phyloP scores from a whole-genome alignment of 305 asterid genomes.

The Ilex paraguariensis region DNA sequence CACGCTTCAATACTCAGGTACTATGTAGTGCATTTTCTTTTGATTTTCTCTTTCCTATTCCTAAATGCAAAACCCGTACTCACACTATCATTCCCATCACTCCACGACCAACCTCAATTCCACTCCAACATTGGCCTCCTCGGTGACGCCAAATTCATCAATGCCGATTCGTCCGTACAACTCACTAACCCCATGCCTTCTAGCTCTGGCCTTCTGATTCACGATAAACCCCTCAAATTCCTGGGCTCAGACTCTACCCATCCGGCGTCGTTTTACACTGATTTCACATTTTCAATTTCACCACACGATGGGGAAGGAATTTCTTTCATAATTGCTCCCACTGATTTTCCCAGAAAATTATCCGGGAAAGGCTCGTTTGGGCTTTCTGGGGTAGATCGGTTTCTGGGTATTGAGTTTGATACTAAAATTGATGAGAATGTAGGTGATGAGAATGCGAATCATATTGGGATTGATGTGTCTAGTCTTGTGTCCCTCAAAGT shows the following conservation, averaged over 20 bases:
- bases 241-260: conserved; percentile 24
- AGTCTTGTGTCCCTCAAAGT: conserved; percentile 47
- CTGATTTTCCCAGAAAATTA: conserved; percentile 27
- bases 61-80: conserved; percentile 4
- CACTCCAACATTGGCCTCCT: conserved; percentile 39
- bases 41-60: conserved; percentile 1
- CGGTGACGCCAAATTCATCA: conserved; percentile 53
- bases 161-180: conserved; percentile 33
- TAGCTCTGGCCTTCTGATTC: conserved; percentile 63
- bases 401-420: conserved; percentile 58
- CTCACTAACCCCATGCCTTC: conserved; percentile 45
- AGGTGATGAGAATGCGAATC: conserved; percentile 53
- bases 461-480: conserved; percentile 54
- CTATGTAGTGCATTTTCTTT: background rate
- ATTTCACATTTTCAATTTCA: conserved; percentile 62
- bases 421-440: conserved; percentile 38
- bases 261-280: conserved; percentile 59
- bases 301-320: conserved; percentile 54
- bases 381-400: conserved; percentile 34
- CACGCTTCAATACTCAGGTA: background rate
- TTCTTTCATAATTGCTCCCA: conserved; percentile 50
- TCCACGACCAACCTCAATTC: conserved; percentile 34
- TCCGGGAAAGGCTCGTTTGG: conserved; percentile 36
- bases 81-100: conserved; percentile 7
- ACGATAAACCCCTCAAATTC: conserved; percentile 45